phyloP scores from a whole-genome alignment of 768 basidiomycete genomes.

The Pulveroboletus sp. region DNA sequence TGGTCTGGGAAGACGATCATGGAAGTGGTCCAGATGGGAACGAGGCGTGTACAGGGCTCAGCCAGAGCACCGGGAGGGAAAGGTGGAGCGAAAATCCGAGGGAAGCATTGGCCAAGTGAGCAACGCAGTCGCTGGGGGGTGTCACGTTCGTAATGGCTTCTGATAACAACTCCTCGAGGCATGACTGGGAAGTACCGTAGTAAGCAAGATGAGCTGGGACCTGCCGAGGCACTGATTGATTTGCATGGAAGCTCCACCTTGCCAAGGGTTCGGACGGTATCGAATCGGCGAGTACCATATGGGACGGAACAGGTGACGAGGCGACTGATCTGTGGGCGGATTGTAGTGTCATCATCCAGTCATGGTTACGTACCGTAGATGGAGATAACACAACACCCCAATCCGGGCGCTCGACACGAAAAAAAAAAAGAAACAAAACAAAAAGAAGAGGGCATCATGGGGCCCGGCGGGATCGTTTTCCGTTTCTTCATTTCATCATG shows the following conservation, averaged over 20 bases:
- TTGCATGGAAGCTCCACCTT: slow-evolving; percentile 10
- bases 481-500: slow-evolving; percentile 7
- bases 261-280: slow-evolving; percentile 3
- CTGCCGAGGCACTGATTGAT: slow-evolving; percentile 14
- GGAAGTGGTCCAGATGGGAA: background rate
- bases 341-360: background rate
- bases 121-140: background rate
- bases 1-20: background rate
- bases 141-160: slow-evolving; percentile 9
- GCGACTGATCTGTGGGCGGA: background rate
- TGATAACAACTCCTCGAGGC: slow-evolving; percentile 10
- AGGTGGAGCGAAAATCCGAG: background rate
- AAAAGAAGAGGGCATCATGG: too few species aligned
- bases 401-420: background rate
- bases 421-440: background rate
- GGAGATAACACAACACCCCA: background rate
- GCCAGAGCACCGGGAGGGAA: background rate
- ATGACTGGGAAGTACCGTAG: background rate
- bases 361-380: background rate
- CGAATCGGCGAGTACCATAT: background rate
- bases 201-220: slow-evolving; percentile 1
- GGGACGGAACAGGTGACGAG: background rate
- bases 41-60: background rate
- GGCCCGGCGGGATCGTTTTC: background rate
- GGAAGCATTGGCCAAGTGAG: background rate